phyloP scores from a whole-genome alignment of 139 green algal species.

The Dunaliella primolecta region DNA sequence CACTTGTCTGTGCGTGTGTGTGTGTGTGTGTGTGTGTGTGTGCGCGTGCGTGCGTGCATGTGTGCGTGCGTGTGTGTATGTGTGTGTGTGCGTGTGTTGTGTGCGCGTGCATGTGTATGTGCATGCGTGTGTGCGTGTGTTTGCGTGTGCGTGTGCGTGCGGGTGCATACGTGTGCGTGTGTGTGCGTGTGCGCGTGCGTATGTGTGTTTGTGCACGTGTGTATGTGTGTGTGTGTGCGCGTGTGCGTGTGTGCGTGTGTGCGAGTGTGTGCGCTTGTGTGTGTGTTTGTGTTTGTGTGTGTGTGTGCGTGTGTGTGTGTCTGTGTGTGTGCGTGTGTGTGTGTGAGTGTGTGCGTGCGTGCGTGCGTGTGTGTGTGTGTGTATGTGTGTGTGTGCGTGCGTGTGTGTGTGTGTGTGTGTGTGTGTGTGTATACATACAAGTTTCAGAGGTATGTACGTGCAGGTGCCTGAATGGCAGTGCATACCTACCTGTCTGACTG shows the following conservation, averaged over 20 bases:
- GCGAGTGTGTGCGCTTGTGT: too few relatives aligned
- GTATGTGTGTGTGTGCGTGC: not conserved
- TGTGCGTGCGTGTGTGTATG: slow-evolving; percentile 11
- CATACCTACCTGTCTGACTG: not conserved
- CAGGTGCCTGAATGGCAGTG: too few relatives aligned
- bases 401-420: not conserved
- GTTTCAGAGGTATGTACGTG: slow-evolving; percentile 7
- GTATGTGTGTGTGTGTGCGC: slow-evolving; percentile 5
- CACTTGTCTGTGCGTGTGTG: slow-evolving; percentile 17
- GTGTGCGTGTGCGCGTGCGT: not conserved
- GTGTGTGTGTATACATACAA: slow-evolving; percentile 13
- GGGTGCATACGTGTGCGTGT: too few relatives aligned
- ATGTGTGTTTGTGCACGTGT: slow-evolving; percentile 3
- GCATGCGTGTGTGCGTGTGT: too few relatives aligned
- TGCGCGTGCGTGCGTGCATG: not conserved
- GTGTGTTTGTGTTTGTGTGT: not conserved
- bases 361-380: too few relatives aligned
- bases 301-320: slow-evolving; percentile 2
- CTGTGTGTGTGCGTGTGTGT: slow-evolving; percentile 8
- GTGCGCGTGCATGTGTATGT: too few relatives aligned
- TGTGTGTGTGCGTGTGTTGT: slow-evolving; percentile 7
- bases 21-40: not conserved
- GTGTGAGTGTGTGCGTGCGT: too few relatives aligned
- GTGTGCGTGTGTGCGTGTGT: too few relatives aligned
- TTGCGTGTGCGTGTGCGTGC: too few relatives aligned